Base-by-base conservation (phyloP, 2,329 filamentous ascomycete species). In the Exophiala alcalophila region DNA sequence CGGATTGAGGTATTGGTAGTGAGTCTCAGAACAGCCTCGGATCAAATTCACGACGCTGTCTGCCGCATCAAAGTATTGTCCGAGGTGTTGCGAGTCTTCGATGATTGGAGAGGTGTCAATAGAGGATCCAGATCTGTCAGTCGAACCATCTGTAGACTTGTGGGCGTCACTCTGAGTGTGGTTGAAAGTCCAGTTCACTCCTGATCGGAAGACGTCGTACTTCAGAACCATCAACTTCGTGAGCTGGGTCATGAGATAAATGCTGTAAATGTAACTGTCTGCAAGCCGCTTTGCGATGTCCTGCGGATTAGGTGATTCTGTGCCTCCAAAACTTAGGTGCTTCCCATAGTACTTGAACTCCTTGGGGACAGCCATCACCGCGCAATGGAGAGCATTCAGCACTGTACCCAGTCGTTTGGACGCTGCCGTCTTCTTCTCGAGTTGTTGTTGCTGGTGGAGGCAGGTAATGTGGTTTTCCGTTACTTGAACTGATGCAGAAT, bases 231-330 rank as follows among this genome's bases (percentile, higher is more conserved):
- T 64, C 35, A 65, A 52, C 6, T 57, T 52, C 9, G 60, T 55
- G 7, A 65, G 57, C 44, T 65, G 61, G 0, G 53, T 59, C 61
- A 65, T 63, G 21, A 64, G 29, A 44, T 61, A 57, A 8, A 65
- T 61, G 32, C 56, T 57, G 51, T 63, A 64, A 6, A 61, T 59
- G 19, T 50, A 49, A 29, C 51, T 56, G 40, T 64, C 31, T 11
- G 23, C 5, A 9, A 36, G 37, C 21, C 40, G 38, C 4, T 26
- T 16, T 2, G 30, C 14, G 1, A 32, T 18, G 19, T 15, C 25
- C 2, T 16, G 16, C 5, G 12, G 19, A 3, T 19, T 15, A 7
- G 29, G 3, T 2, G 20, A 4, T 25, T 36, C 26, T 9, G 8
- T 3, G 19, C 18, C 12, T 4, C 77, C 33, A 26, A 53, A 53